Conservation (phyloP, 176 grass and related monocot genomes). For the Bolboschoenus planiculmis region DNA sequence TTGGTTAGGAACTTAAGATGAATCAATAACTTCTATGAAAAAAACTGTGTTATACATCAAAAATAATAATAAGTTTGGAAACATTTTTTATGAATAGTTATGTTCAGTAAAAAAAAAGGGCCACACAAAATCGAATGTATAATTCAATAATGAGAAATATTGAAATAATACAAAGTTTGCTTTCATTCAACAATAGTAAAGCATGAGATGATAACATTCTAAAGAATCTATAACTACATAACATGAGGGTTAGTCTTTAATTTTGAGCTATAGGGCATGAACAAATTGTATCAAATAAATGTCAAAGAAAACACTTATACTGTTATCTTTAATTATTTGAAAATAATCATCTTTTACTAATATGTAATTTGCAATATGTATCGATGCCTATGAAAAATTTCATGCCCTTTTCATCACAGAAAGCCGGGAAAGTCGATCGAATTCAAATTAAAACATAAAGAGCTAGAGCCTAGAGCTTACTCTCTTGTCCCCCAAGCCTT, state of each 20-base stretch:
- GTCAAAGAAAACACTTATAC: not conserved
- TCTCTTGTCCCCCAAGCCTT: slow-evolving; percentile 85
- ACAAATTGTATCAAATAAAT: not conserved
- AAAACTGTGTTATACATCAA: not conserved
- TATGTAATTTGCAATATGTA: not conserved
- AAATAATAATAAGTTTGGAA: not conserved
- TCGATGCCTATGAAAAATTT: not conserved
- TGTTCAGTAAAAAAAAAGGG: not conserved
- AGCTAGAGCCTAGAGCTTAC: slow-evolving; percentile 29
- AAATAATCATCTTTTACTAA: slow-evolving; percentile 1
- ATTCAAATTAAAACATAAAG: not conserved
- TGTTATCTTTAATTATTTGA: not conserved
- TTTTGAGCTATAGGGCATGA: not conserved
- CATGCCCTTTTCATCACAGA: not conserved
- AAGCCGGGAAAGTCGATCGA: not conserved
- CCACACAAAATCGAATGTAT: not conserved
- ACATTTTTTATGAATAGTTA: too few relatives aligned
- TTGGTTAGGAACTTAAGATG: not conserved
- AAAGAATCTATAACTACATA: not conserved
- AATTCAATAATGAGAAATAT: not conserved
- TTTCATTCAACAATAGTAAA: not conserved
- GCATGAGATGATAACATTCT: not conserved
- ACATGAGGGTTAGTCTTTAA: not conserved
- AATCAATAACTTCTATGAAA: not conserved
- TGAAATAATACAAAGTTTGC: not conserved